Evolutionary conservation across 2,329 filamentous ascomycete genomes (phyloP), one percentile per base, ranked within the genome.

Genomic region (Exophiala sp.): DNA sequence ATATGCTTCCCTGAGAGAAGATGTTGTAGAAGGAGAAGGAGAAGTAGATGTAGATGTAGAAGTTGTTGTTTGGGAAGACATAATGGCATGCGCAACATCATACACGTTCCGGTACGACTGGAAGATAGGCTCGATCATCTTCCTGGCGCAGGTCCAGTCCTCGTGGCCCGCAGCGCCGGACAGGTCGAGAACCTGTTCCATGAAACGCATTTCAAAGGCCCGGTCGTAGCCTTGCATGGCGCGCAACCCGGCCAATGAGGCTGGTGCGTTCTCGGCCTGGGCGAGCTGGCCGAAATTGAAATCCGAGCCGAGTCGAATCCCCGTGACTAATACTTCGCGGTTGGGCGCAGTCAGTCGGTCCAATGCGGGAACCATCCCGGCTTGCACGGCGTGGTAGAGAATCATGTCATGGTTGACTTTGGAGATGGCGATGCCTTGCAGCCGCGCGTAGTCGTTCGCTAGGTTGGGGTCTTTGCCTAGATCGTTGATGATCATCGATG

Each of bases 241-340:
- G 8, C 51, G 29, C 2, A 69, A 49, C 21, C 58, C 58, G 11
- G 51, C 37, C 8, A 70, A 50, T 14, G 60, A 64, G 2, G 48
- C 63, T 11, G 55, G 67, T 1, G 60, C 60, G 45, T 64, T 67
- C 48, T 70, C 68, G 0, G 63, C 68, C 48, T 70, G 68, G 1
- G 64, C 67, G 1, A 70, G 49, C 48, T 70, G 68, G 2, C 65
- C 63, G 18, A 68, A 62, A 52, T 70, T 70, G 48, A 70, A 60
- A 7, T 62, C 56, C 11, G 65, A 62, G 1, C 67, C 68, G 4
- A 69, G 58, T 47, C 61, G 54, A 18, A 71, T 59, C 10, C 64
- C 63, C 22, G 59, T 55, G 30, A 69, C 51, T 35, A 70, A 43
- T 30, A 64, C 52, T 3, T 53, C 53, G 16, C 48, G 57, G 34